phyloP scores from a whole-genome alignment of 1,284 basidiomycete genomes.

The Filobasidium uniguttulatum region DNA sequence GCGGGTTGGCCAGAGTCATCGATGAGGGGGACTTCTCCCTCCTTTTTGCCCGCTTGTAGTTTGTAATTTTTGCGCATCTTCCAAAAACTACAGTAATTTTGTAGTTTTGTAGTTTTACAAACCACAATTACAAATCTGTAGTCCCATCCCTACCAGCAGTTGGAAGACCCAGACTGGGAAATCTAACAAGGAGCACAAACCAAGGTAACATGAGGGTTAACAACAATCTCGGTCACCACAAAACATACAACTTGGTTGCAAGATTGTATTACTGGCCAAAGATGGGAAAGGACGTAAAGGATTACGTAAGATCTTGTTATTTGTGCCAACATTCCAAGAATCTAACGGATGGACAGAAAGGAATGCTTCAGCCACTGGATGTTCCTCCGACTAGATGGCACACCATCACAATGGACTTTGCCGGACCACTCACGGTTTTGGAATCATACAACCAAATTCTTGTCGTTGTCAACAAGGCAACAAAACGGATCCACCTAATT shows the following conservation, averaged over 20 bases:
- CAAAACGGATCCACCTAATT: conserved; percentile 34
- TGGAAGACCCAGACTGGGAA: too few species aligned
- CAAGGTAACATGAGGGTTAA: too few species aligned
- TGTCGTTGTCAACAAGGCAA: conserved; percentile 35
- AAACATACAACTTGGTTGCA: not conserved
- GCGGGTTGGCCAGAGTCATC: too few species aligned
- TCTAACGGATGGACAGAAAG: conserved; percentile 12
- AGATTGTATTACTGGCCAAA: conserved; percentile 1
- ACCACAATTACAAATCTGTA: too few species aligned
- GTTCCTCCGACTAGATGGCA: conserved; percentile 18
- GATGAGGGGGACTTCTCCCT: too few species aligned
- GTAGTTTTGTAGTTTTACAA: too few species aligned
- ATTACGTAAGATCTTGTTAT: conserved; percentile 15
- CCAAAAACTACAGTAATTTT: too few species aligned
- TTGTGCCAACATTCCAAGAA: conserved; percentile 8
- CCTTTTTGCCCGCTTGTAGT: too few species aligned
- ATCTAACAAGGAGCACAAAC: too few species aligned
- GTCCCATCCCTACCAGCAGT: too few species aligned
- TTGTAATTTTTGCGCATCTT: too few species aligned
- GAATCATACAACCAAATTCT: conserved; percentile 36
- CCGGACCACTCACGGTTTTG: conserved; percentile 37
- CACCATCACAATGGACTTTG: conserved; percentile 38
- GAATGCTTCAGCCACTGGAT: conserved; percentile 29
- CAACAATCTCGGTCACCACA: conserved; percentile 1
- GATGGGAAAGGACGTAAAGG: conserved; percentile 15